Evolutionary conservation across 805 yeast genomes (phyloP), one percentile per base, ranked within the genome.

Genomic region (Candida nonsorbophila): DNA sequence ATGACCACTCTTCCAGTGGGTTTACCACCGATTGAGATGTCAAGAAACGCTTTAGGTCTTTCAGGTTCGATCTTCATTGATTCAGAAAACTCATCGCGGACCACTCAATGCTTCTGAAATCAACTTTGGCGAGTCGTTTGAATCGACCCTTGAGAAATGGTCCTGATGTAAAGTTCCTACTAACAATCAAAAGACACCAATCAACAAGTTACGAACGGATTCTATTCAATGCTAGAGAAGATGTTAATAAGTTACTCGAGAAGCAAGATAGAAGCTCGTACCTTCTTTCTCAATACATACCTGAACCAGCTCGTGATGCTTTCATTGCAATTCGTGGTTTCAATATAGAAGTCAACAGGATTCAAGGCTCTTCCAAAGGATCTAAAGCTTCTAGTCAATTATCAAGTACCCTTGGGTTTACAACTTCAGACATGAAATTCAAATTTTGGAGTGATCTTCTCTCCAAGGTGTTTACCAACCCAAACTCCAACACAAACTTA

Each of bases 361-460:
- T 78, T 20, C 38, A 47, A 19, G 57, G 38, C n/a, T n/a, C n/a
- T n/a, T 24, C 5, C 12, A 6, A 17, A 26, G 16, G 59, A 59
- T 4, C 58, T 9, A 46, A 42, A 21, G 67, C 69, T 2, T 49
- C 58, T 33, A 25, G 40, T 26, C 47, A 54, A 35, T 34, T 47
- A 32, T 33, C 58, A 38, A 27, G 41, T 23, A 34, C 64, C 25
- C 20, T 65, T 49, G 64, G 69, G 20, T 27, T 58, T 7, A 56
- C 70, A 20, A 62, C 72, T 1, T 48, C 52, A 19, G 69, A 68
- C 51, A 33, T 83, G 47, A 77, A 82, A 44, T 74, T 82, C 49
- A 76, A 77, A 41, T 82, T 80, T 51, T 85, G 94, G 94, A 67
- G 75, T 36, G 82, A 80, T 28, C 62, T 72, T 34, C 34, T 84